A percentile compares a stretch with the other conserved stretches of the same genome.
phyloP scores from a whole-genome alignment of 495 filamentous ascomycete genomes.

The Filosporella fistucella region DNA sequence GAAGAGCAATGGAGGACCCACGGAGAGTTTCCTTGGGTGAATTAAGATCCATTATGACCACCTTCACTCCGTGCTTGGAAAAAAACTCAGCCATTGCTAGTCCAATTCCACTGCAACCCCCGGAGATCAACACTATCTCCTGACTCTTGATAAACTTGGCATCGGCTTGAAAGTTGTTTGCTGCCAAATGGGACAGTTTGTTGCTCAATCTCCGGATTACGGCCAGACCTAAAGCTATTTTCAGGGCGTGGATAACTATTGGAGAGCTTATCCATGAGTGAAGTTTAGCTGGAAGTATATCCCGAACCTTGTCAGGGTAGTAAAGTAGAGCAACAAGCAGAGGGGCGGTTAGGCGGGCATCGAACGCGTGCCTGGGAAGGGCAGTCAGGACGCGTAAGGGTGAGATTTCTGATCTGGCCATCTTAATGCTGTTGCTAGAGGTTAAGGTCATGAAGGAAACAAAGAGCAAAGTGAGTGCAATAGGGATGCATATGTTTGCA shows the following conservation, averaged over 20 bases:
- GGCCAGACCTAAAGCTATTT: slow-evolving; percentile 27
- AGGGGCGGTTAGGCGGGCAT: slow-evolving; percentile 6
- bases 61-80: slow-evolving; percentile 50
- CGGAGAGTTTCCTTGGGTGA: slow-evolving; percentile 31
- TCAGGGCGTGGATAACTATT: slow-evolving; percentile 1
- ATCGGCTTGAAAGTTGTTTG: slow-evolving; percentile 58
- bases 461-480: too few relatives aligned
- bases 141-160: slow-evolving; percentile 55
- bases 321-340: slow-evolving; percentile 18
- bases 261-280: slow-evolving; percentile 1
- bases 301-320: slow-evolving; percentile 12
- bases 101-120: slow-evolving; percentile 29
- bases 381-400: not conserved
- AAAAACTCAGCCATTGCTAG: slow-evolving; percentile 53
- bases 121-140: slow-evolving; percentile 47
- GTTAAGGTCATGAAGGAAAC: too few relatives aligned
- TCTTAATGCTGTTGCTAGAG: too few relatives aligned
- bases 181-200: slow-evolving; percentile 42
- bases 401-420: not conserved
- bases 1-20: slow-evolving; percentile 44
- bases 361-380: not conserved
- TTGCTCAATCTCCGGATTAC: slow-evolving; percentile 40
- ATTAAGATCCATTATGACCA: slow-evolving; percentile 64
- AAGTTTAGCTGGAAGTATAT: not conserved
- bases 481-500: too few relatives aligned